phyloP scores from a whole-genome alignment of 106 monocot species.

The Xerophyta viscosa region DNA sequence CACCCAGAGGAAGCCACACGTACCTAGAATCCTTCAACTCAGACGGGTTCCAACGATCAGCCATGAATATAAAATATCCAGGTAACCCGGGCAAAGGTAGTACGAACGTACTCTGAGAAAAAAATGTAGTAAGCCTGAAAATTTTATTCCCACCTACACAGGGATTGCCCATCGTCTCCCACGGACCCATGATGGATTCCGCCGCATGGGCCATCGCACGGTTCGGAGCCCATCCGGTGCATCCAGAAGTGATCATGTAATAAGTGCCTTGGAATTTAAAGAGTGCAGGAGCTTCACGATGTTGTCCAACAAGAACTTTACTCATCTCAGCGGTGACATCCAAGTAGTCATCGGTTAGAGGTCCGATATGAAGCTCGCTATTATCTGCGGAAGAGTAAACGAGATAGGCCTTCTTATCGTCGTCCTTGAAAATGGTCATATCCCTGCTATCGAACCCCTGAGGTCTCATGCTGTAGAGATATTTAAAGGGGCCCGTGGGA shows the following conservation, averaged over 20 bases:
- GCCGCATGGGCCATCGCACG: constrained; percentile 71
- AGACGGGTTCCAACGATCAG: constrained; percentile 84
- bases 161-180: constrained; percentile 93
- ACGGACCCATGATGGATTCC: constrained; percentile 81
- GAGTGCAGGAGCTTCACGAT: constrained; percentile 81
- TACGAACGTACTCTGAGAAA: constrained; percentile 78
- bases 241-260: constrained; percentile 98
- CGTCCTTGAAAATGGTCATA: constrained; percentile 94
- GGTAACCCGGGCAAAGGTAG: constrained; percentile 50
- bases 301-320: constrained; percentile 63
- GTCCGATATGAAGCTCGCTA: constrained; percentile 79
- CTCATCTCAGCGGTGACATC: constrained; percentile 36
- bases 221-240: constrained; percentile 93
- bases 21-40: constrained; percentile 88
- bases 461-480: constrained; percentile 70
- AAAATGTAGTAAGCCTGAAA: constrained; percentile 70
- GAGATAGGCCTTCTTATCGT: constrained; percentile 63
- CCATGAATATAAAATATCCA: constrained; percentile 85
- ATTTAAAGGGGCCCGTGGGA: constrained; percentile 75
- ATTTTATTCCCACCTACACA: constrained; percentile 80
- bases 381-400: constrained; percentile 81
- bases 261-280: constrained; percentile 74
- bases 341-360: constrained; percentile 70
- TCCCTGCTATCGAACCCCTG: constrained; percentile 87
- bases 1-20: constrained; percentile 72